Percentiles rank a stretch among this genome's conserved stretches.
These are phyloP conservation scores for Platanthera zijinensis DNA, from an alignment of 106 monocot species.

Conservation along the genomic window DNA sequence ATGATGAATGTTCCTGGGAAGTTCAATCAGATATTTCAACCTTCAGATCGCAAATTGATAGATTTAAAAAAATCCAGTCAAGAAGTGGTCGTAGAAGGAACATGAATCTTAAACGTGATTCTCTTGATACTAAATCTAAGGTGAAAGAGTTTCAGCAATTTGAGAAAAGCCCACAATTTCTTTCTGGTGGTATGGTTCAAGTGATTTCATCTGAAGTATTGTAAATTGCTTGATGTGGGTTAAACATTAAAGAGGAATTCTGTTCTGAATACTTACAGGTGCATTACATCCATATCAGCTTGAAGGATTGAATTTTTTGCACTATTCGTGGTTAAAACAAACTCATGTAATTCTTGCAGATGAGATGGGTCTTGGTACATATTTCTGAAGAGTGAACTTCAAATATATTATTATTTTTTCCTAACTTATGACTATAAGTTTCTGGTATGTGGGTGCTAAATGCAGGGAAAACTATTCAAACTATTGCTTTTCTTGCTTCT, in stretches of 20 bases:
- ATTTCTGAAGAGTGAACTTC: not conserved
- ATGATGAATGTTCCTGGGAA: conserved; percentile 99
- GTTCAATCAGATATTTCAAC: conserved; percentile 65
- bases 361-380: conserved; percentile 98
- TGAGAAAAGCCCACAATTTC: conserved; percentile 68
- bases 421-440: not conserved
- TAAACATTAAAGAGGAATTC: not conserved
- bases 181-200: conserved; percentile 59
- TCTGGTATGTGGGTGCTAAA: conserved; percentile 2
- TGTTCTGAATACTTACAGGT: conserved; percentile 34
- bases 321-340: conserved; percentile 86
- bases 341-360: conserved; percentile 98
- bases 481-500: conserved; percentile 97
- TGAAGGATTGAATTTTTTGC: conserved; percentile 95
- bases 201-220: not conserved
- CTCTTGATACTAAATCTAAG: conserved; percentile 37
- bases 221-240: not conserved
- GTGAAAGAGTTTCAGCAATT: conserved; percentile 41
- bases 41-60: conserved; percentile 81
- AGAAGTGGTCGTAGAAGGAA: conserved; percentile 34
- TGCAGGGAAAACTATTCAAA: conserved; percentile 99
- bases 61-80: conserved; percentile 50
- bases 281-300: conserved; percentile 93
- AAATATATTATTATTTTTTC: conserved; percentile 1
- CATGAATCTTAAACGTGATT: conserved; percentile 31